A percentile compares a stretch with the other conserved stretches of the same genome.
Conservation (phyloP, 306 rosid genomes). For the Sphenostylis stenocarpa region DNA sequence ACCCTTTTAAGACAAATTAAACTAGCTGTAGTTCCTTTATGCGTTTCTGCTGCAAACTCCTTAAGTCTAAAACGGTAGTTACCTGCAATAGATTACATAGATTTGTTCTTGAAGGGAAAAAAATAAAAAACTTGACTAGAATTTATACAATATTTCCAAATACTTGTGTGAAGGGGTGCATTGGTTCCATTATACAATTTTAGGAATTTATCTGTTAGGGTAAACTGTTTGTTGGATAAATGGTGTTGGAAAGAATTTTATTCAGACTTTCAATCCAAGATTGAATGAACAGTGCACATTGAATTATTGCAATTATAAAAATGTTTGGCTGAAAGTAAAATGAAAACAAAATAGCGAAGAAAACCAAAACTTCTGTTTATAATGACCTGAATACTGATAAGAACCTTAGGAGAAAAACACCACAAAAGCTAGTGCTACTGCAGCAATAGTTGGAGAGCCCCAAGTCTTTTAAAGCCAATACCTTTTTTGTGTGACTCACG, state of each 20-base stretch:
- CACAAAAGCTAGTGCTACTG: neutral
- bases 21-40: neutral
- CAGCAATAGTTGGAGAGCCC: neutral
- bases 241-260: neutral
- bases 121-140: neutral
- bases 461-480: neutral
- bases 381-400: neutral
- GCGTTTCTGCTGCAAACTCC: slow-evolving; percentile 16
- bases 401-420: neutral
- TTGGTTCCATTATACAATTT: neutral
- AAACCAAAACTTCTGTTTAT: neutral
- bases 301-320: neutral
- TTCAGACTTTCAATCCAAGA: neutral
- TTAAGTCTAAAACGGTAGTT: neutral
- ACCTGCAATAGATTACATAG: neutral
- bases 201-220: neutral
- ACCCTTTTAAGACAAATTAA: neutral
- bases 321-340: neutral
- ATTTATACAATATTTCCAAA: neutral
- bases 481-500: neutral
- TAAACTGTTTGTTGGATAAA: neutral
- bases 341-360: neutral
- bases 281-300: neutral
- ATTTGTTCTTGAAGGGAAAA: neutral
- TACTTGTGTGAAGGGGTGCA: neutral